These are phyloP conservation scores for Dryas octopetala DNA, from an alignment of 306 rosid species.

Conservation along the genomic window DNA sequence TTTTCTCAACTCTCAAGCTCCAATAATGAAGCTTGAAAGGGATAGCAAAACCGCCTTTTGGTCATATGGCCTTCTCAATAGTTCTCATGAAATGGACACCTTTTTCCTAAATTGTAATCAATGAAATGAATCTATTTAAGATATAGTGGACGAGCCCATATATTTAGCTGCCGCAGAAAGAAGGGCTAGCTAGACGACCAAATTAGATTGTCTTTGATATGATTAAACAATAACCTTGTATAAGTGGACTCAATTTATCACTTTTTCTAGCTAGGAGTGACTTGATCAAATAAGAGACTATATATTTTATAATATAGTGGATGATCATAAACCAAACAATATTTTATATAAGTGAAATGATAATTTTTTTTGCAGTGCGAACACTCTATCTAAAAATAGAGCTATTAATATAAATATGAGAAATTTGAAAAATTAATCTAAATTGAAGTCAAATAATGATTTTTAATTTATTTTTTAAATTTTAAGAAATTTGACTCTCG, in stretches of 20 bases:
- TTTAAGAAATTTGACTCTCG: no score
- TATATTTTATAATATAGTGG: slow-evolving; percentile 23
- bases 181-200: not conserved
- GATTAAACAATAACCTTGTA: not conserved
- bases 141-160: not conserved
- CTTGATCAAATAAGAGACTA: not conserved
- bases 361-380: no score
- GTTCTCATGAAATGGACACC: not conserved
- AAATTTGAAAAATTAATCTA: no score
- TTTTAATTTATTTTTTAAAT: no score
- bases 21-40: not conserved
- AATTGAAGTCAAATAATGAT: no score
- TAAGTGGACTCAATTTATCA: not conserved
- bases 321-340: slow-evolving; percentile 4
- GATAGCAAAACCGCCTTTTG: not conserved
- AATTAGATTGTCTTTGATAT: not conserved
- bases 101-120: not conserved
- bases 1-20: not conserved
- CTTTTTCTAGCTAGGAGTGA: slow-evolving; percentile 6
- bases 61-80: not conserved
- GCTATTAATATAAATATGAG: no score
- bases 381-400: no score
- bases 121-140: not conserved
- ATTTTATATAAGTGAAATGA: no score
- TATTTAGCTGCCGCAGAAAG: slow-evolving; percentile 2